phyloP scores from a whole-genome alignment of 305 asterid genomes.

The Stenogyne calaminthoides region DNA sequence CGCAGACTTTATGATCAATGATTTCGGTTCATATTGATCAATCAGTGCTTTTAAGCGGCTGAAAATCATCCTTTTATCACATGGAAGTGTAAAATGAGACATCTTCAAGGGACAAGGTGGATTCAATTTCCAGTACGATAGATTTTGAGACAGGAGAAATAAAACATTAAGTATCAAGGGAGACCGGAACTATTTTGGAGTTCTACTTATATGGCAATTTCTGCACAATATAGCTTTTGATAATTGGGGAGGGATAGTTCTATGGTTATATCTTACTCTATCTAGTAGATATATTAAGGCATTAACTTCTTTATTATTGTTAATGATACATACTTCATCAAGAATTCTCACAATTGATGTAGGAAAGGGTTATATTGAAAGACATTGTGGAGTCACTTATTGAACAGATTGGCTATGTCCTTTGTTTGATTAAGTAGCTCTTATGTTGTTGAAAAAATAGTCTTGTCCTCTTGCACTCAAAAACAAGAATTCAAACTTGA shows the following conservation, averaged over 20 bases:
- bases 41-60: constrained; percentile 19
- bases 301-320: neutral
- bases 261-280: constrained; percentile 1
- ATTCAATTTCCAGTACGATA: constrained; percentile 20
- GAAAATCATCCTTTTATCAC: constrained; percentile 19
- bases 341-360: constrained; percentile 21
- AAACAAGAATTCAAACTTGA: constrained; percentile 11
- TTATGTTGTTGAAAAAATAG: constrained; percentile 18
- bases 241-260: constrained; percentile 19
- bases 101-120: constrained; percentile 20
- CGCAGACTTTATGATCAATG: constrained; percentile 26
- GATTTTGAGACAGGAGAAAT: neutral
- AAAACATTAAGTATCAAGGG: neutral
- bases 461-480: constrained; percentile 24
- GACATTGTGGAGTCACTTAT: neutral
- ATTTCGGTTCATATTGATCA: constrained; percentile 24
- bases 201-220: neutral
- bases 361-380: constrained; percentile 3
- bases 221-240: constrained; percentile 17
- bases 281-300: constrained; percentile 2
- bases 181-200: constrained; percentile 7
- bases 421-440: constrained; percentile 28
- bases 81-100: constrained; percentile 13
- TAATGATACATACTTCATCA: neutral
- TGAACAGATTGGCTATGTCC: constrained; percentile 20